phyloP scores from a whole-genome alignment of 768 basidiomycete species.

The Termitomyces sp. region DNA sequence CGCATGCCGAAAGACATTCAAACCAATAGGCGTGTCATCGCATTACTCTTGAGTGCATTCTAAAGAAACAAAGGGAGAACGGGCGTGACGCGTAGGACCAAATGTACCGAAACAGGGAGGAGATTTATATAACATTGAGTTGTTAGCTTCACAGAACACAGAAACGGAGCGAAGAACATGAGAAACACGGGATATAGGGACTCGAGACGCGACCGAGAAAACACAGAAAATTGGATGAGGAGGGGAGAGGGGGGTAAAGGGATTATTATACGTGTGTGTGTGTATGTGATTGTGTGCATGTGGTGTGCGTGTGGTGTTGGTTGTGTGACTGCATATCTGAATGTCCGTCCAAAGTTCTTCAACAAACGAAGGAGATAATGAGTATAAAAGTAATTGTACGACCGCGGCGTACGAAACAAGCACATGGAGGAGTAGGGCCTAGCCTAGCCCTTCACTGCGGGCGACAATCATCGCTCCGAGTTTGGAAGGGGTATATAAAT shows the following conservation, averaged over 20 bases:
- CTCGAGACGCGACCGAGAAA: slow-evolving; percentile 5
- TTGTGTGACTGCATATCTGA: slow-evolving; percentile 20
- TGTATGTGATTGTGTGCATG: slow-evolving; percentile 10
- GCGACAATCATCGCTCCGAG: slow-evolving; percentile 17
- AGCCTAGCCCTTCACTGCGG: slow-evolving; percentile 14
- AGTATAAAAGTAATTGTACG: slow-evolving; percentile 17
- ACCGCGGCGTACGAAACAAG: slow-evolving; percentile 15
- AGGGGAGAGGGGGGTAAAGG: slow-evolving; percentile 14
- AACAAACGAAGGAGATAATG: slow-evolving; percentile 19
- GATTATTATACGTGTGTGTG: slow-evolving; percentile 5
- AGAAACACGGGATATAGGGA: slow-evolving; percentile 8
- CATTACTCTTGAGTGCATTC: slow-evolving; percentile 4
- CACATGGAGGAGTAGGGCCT: slow-evolving; percentile 13
- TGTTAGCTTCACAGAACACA: slow-evolving; percentile 17
- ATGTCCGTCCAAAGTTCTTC: slow-evolving; percentile 28
- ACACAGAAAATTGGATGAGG: slow-evolving; percentile 14
- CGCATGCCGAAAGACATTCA: too few species aligned
- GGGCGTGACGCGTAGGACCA: not conserved
- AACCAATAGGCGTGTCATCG: not conserved
- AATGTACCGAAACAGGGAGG: not conserved
- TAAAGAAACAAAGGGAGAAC: slow-evolving; percentile 1
- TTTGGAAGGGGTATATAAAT: slow-evolving; percentile 17
- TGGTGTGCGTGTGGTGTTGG: slow-evolving; percentile 8
- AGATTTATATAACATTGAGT: slow-evolving; percentile 17
- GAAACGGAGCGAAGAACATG: slow-evolving; percentile 4